These are phyloP conservation scores for Xylaria arbuscula DNA, from an alignment of 2,329 filamentous ascomycete species.

Conservation along the genomic window DNA sequence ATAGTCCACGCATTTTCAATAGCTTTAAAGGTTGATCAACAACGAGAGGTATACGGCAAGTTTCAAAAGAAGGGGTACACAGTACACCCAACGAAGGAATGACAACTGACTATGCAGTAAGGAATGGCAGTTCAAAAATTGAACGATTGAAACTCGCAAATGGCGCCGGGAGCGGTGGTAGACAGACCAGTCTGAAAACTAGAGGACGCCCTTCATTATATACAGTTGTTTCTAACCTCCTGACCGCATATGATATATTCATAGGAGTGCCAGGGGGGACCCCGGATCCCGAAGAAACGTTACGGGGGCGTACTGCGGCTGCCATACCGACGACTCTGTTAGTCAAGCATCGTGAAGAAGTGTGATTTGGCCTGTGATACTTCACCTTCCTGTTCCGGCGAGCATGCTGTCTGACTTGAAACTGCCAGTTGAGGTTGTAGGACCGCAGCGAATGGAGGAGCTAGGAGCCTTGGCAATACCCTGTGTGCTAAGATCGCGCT, in stretches of 20 bases:
- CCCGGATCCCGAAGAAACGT: slow-evolving; percentile 35
- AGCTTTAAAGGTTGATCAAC: slow-evolving; percentile 24
- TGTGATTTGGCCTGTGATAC: slow-evolving; percentile 14
- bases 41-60: slow-evolving; percentile 23
- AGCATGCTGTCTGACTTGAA: slow-evolving; percentile 36
- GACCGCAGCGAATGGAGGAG: slow-evolving; percentile 28
- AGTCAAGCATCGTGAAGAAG: slow-evolving; percentile 9
- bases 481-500: slow-evolving; percentile 26
- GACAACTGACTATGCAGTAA: slow-evolving; percentile 43
- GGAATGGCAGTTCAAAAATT: slow-evolving; percentile 45
- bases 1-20: slow-evolving; percentile 44
- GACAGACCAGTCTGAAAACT: slow-evolving; percentile 24
- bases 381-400: slow-evolving; percentile 39
- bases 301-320: slow-evolving; percentile 24
- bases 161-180: slow-evolving; percentile 29
- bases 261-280: slow-evolving; percentile 10
- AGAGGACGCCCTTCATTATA: slow-evolving; percentile 27
- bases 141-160: slow-evolving; percentile 39
- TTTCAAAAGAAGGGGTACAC: slow-evolving; percentile 39
- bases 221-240: slow-evolving; percentile 4
- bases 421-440: slow-evolving; percentile 26
- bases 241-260: background rate
- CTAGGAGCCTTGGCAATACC: slow-evolving; percentile 22
- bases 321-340: slow-evolving; percentile 13
- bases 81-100: slow-evolving; percentile 42